Conservation (phyloP, 192 early-diverging fungal species). For the Umbelopsis sp. region DNA sequence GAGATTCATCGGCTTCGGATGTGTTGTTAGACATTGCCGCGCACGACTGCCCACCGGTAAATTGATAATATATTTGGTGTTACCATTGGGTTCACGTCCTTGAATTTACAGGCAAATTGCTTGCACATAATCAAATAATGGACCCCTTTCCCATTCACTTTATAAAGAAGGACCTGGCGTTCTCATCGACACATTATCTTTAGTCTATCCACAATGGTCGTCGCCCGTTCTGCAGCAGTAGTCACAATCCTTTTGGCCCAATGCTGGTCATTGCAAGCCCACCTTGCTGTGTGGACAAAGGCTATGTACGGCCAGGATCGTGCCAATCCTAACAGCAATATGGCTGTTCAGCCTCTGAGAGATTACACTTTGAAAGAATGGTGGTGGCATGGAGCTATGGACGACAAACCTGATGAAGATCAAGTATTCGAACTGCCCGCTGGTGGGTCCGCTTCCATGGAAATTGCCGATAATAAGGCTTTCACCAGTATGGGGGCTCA, state of each 20-base stretch:
- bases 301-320: constrained; percentile 14
- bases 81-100: neutral
- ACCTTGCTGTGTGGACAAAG: neutral
- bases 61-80: constrained; percentile 18
- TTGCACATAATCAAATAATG: too few species aligned
- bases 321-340: neutral
- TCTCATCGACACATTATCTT: neutral
- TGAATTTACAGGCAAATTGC: too few species aligned
- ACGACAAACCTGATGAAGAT: constrained; percentile 2
- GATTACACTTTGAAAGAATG: constrained; percentile 10
- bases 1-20: neutral
- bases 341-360: neutral
- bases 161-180: too few species aligned
- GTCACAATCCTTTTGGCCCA: neutral
- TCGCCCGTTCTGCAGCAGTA: constrained; percentile 9
- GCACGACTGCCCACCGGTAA: neutral
- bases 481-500: constrained; percentile 15
- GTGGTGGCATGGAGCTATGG: constrained; percentile 14
- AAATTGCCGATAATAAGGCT: constrained; percentile 16
- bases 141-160: too few species aligned
- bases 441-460: neutral
- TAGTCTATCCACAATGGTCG: neutral
- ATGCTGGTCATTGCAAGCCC: constrained; percentile 19
- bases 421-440: constrained; percentile 2
- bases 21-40: neutral